Conservation (phyloP, 2,329 filamentous ascomycete genomes). For the Penicillium aurantiogriseum region DNA sequence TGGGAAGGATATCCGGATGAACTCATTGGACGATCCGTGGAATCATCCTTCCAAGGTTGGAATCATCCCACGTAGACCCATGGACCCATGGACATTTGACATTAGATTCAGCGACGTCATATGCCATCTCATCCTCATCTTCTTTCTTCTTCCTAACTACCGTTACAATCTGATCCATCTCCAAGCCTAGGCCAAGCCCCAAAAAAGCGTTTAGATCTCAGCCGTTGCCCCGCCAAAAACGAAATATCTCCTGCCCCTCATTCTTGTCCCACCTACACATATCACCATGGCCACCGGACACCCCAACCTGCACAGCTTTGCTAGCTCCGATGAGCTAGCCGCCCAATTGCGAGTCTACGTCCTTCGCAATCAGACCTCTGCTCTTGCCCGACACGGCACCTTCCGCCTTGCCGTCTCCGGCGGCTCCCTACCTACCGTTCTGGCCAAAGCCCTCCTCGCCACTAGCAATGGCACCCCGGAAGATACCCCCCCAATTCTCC, state of each 20-base stretch:
- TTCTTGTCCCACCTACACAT: slow-evolving; percentile 6
- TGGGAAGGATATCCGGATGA: neutral
- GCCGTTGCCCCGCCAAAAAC: neutral
- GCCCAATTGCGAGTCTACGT: slow-evolving; percentile 77
- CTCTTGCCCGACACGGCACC: slow-evolving; percentile 72
- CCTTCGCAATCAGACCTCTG: slow-evolving; percentile 75
- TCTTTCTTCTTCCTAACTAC: neutral
- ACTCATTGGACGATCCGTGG: neutral
- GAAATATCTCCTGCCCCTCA: slow-evolving; percentile 7
- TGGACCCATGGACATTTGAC: neutral
- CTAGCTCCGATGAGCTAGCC: slow-evolving; percentile 67
- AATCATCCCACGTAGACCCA: neutral
- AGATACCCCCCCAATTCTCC: slow-evolving; percentile 69
- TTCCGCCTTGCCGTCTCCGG: slow-evolving; percentile 95
- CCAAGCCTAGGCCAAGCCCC: neutral
- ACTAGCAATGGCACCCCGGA: slow-evolving; percentile 50
- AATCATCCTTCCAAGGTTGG: no score
- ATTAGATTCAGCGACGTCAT: slow-evolving; percentile 7
- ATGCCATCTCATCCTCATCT: neutral
- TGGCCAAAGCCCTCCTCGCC: slow-evolving; percentile 77
- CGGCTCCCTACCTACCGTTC: slow-evolving; percentile 83
- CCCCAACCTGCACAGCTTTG: slow-evolving; percentile 75
- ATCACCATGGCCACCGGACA: slow-evolving; percentile 39
- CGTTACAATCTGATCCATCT: neutral
- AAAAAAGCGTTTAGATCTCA: neutral